Percentiles rank a stretch among this genome's conserved stretches.
phyloP scores from a whole-genome alignment of 2,329 filamentous ascomycete genomes.

The Fusarium goolgardi region DNA sequence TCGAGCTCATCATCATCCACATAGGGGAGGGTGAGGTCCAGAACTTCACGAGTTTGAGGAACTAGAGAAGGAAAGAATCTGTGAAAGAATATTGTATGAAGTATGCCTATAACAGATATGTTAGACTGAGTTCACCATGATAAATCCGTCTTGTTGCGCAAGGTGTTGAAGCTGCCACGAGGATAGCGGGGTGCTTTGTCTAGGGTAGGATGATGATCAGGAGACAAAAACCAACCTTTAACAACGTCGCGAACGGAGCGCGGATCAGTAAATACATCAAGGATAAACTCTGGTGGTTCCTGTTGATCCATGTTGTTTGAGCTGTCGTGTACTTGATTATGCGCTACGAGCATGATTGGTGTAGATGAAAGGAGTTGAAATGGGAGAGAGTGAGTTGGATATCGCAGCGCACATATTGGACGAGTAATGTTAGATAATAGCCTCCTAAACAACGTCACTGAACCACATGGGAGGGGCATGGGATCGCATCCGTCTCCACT shows the following conservation, averaged over 20 bases:
- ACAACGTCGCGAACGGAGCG: slow-evolving; percentile 91
- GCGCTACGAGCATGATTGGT: slow-evolving; percentile 42
- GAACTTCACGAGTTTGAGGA: slow-evolving; percentile 86
- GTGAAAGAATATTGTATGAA: slow-evolving; percentile 99
- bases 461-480: slow-evolving; percentile 28
- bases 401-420: slow-evolving; percentile 6
- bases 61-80: slow-evolving; percentile 91
- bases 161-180: slow-evolving; percentile 18
- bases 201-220: slow-evolving; percentile 42
- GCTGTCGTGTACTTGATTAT: slow-evolving; percentile 39
- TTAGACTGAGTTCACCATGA: slow-evolving; percentile 8
- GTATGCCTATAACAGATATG: slow-evolving; percentile 70
- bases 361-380: slow-evolving; percentile 7
- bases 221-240: slow-evolving; percentile 71
- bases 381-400: slow-evolving; percentile 13
- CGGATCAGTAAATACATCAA: slow-evolving; percentile 94
- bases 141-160: not conserved
- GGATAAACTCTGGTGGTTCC: slow-evolving; percentile 84
- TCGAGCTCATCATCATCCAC: slow-evolving; percentile 92
- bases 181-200: slow-evolving; percentile 34
- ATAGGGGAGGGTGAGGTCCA: slow-evolving; percentile 89
- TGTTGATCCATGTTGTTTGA: slow-evolving; percentile 59
- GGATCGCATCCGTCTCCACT: slow-evolving; percentile 6
- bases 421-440: slow-evolving; percentile 10
- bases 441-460: slow-evolving; percentile 29